Evolutionary conservation across 2,329 filamentous ascomycete genomes (phyloP).

Genomic region (Aspergillus pseudoviridinutans): DNA sequence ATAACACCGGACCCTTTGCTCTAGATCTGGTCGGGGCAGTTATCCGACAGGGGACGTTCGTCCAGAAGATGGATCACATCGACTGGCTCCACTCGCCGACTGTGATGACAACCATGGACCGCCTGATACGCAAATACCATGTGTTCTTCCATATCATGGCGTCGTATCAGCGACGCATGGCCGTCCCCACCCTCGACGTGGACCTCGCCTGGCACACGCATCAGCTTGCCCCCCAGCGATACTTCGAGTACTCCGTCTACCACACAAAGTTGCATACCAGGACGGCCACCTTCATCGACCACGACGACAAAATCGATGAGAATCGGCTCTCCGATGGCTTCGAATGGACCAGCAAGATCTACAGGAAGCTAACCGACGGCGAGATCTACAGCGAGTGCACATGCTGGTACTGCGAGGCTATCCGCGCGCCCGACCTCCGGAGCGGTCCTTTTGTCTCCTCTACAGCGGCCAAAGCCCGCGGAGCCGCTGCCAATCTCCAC

Average conservation of each 20-base stretch:
- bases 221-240: conserved; percentile 62
- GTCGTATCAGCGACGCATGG: conserved; percentile 30
- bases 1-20: conserved; percentile 36
- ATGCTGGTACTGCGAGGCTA: conserved; percentile 63
- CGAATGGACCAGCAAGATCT: conserved; percentile 67
- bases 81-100: conserved; percentile 75
- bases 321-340: conserved; percentile 61
- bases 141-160: conserved; percentile 44
- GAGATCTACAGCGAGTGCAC: conserved; percentile 53
- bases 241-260: conserved; percentile 56
- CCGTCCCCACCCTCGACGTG: conserved; percentile 36
- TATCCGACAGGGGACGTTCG: conserved; percentile 41
- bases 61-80: conserved; percentile 64
- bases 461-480: conserved; percentile 50
- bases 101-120: conserved; percentile 58
- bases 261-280: conserved; percentile 26
- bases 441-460: conserved; percentile 36
- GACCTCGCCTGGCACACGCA: conserved; percentile 62
- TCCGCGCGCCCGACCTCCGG: conserved; percentile 55
- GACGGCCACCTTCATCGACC: conserved; percentile 61
- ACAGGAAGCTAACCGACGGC: conserved; percentile 59
- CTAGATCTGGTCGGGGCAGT: conserved; percentile 42
- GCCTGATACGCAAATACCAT: conserved; percentile 55
- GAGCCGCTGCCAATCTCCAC: conserved; percentile 46
- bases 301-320: conserved; percentile 80